Evolutionary conservation across 1,284 basidiomycete genomes (phyloP).

Genomic region (Cryptococcus deneoformans): DNA sequence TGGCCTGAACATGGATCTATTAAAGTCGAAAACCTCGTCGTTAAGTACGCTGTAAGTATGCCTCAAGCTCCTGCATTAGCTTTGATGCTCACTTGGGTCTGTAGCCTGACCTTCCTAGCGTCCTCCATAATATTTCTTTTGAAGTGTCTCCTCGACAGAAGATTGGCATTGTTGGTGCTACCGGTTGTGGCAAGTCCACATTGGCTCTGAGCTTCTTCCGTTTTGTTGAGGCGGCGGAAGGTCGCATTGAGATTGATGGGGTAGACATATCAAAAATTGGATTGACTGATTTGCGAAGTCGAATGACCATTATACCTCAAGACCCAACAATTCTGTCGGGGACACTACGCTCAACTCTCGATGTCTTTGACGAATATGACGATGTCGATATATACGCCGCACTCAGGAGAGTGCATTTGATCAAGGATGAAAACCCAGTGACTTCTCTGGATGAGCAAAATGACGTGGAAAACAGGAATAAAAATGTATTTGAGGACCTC

Average conservation of each 20-base stretch:
- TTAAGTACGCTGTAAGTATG: slow-evolving; percentile 75
- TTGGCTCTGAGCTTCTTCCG: slow-evolving; percentile 93
- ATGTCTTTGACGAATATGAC: slow-evolving; percentile 84
- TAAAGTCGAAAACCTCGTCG: slow-evolving; percentile 73
- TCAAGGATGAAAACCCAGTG: slow-evolving; percentile 51
- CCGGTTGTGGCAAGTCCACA: slow-evolving; percentile 73
- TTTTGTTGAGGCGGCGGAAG: slow-evolving; percentile 83
- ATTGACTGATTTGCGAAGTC: slow-evolving; percentile 73
- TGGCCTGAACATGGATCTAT: slow-evolving; percentile 81
- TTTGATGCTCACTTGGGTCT: neutral
- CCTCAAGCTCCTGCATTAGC: no score
- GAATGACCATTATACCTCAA: slow-evolving; percentile 92
- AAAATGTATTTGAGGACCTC: slow-evolving; percentile 80
- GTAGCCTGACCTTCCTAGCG: slow-evolving; percentile 65
- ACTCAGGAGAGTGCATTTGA: slow-evolving; percentile 79
- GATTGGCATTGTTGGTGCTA: slow-evolving; percentile 83
- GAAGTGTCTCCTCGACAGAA: slow-evolving; percentile 60
- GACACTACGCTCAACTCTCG: slow-evolving; percentile 79
- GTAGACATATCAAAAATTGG: slow-evolving; percentile 78
- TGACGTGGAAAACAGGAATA: slow-evolving; percentile 62
- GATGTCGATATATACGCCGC: slow-evolving; percentile 85
- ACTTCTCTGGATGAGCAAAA: slow-evolving; percentile 49
- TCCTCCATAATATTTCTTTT: slow-evolving; percentile 80
- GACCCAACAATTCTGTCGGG: slow-evolving; percentile 88
- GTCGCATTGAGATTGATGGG: slow-evolving; percentile 81